These are phyloP conservation scores for Pleurostoma richardsiae DNA, from an alignment of 2,329 filamentous ascomycete genomes.

Conservation along the genomic window DNA sequence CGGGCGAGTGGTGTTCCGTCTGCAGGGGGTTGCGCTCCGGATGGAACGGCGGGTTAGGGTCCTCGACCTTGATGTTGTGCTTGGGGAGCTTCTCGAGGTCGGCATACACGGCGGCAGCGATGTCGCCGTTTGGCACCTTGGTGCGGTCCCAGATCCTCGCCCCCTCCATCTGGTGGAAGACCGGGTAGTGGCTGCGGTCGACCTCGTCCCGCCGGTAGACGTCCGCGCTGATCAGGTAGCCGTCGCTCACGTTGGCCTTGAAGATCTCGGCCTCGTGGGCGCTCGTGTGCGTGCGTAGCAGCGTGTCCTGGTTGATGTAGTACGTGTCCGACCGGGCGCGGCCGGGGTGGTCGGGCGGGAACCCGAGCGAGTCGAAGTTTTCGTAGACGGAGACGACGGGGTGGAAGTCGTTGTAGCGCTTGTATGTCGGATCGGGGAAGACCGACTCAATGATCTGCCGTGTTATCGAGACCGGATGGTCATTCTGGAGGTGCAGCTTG, in stretches of 20 bases:
- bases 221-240: slow-evolving; percentile 88
- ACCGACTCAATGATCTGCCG: slow-evolving; percentile 87
- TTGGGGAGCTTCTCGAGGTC: slow-evolving; percentile 68
- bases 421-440: slow-evolving; percentile 70
- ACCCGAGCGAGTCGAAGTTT: slow-evolving; percentile 97
- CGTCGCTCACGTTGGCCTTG: slow-evolving; percentile 63
- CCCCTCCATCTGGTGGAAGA: slow-evolving; percentile 99
- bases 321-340: slow-evolving; percentile 88
- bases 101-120: slow-evolving; percentile 61
- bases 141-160: slow-evolving; percentile 81
- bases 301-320: slow-evolving; percentile 80
- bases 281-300: slow-evolving; percentile 89
- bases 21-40: slow-evolving; percentile 80
- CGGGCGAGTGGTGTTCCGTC: slow-evolving; percentile 59
- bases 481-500: slow-evolving; percentile 80
- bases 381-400: slow-evolving; percentile 80
- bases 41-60: slow-evolving; percentile 75
- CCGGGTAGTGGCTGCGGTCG: slow-evolving; percentile 90
- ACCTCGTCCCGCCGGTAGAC: slow-evolving; percentile 95
- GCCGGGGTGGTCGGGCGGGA: slow-evolving; percentile 82
- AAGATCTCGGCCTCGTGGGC: slow-evolving; percentile 87
- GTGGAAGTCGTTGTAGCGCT: slow-evolving; percentile 71
- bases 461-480: slow-evolving; percentile 89
- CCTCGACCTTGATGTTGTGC: slow-evolving; percentile 74
- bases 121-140: slow-evolving; percentile 49